Percentiles rank a stretch among this genome's conserved stretches.
These are phyloP conservation scores for Xylaria arbuscula DNA, from an alignment of 2,329 filamentous ascomycete genomes.

Conservation along the genomic window DNA sequence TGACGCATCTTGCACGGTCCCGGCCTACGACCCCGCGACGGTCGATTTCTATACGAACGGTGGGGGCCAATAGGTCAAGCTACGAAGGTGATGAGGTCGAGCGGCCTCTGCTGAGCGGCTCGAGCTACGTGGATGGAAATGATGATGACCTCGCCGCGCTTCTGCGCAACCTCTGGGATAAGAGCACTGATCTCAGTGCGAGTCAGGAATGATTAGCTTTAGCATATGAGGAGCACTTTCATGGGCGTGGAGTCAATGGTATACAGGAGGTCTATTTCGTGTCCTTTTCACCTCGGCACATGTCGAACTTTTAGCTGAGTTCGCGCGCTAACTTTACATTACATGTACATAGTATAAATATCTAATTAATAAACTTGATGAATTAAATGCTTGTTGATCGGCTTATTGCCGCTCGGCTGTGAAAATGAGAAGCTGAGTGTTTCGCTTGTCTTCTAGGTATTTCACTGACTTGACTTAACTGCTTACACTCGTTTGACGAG, in stretches of 20 bases:
- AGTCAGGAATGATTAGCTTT: constrained; percentile 27
- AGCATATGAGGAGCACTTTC: not conserved
- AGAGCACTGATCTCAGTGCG: constrained; percentile 31
- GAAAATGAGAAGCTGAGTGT: no score
- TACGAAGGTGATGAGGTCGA: constrained; percentile 59
- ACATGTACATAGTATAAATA: constrained; percentile 16
- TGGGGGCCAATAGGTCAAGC: constrained; percentile 56
- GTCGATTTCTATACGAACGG: constrained; percentile 53
- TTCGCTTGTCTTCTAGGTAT: not conserved
- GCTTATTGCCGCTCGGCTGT: not conserved
- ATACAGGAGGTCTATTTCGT: constrained; percentile 17
- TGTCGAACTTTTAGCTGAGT: not conserved
- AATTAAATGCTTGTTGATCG: not conserved
- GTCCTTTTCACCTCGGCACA: not conserved
- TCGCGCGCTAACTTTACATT: constrained; percentile 13
- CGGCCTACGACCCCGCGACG: constrained; percentile 51
- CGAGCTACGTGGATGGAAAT: constrained; percentile 61
- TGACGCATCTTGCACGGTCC: constrained; percentile 49
- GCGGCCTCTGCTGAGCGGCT: constrained; percentile 60
- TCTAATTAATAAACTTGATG: constrained; percentile 26
- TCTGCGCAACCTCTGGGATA: constrained; percentile 37
- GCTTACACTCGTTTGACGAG: not conserved
- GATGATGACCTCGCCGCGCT: constrained; percentile 58
- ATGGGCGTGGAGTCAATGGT: constrained; percentile 7
- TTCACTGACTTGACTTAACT: no score